These are phyloP conservation scores for Penicillium polonicum DNA, from an alignment of 2,329 filamentous ascomycete genomes.

Conservation along the genomic window DNA sequence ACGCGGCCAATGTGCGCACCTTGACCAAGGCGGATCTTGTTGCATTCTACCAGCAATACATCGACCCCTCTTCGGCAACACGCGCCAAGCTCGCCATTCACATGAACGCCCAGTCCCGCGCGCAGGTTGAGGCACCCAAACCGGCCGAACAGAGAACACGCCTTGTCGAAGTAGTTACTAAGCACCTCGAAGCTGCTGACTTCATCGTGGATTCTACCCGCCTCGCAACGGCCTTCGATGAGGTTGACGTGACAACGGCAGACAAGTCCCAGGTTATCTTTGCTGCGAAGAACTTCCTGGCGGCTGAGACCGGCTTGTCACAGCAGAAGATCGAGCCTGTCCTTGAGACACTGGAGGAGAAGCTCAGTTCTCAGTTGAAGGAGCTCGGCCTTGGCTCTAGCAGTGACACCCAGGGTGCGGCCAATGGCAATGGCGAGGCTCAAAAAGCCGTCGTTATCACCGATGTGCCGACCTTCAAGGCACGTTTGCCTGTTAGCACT, in stretches of 20 bases:
- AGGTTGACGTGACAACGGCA: conserved; percentile 46
- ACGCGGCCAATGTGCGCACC: conserved; percentile 70
- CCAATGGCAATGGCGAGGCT: neutral
- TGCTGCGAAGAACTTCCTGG: conserved; percentile 53
- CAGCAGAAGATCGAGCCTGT: conserved; percentile 52
- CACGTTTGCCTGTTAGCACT: conserved; percentile 67
- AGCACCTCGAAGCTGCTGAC: conserved; percentile 50
- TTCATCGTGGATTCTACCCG: conserved; percentile 44
- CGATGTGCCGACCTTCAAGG: conserved; percentile 79
- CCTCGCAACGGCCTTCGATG: conserved; percentile 46
- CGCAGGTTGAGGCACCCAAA: conserved; percentile 34
- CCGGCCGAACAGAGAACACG: conserved; percentile 47
- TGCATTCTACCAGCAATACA: conserved; percentile 72
- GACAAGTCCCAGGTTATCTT: conserved; percentile 53
- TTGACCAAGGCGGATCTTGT: conserved; percentile 78
- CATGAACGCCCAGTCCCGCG: conserved; percentile 69
- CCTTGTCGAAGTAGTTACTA: conserved; percentile 44
- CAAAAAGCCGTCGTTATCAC: conserved; percentile 61
- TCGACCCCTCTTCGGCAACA: conserved; percentile 68
- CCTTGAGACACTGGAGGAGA: conserved; percentile 50
- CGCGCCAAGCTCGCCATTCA: conserved; percentile 86
- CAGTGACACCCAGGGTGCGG: neutral
- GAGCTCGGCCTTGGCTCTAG: conserved; percentile 41
- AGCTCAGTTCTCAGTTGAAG: conserved; percentile 48
- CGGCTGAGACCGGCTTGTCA: conserved; percentile 49